Evolutionary conservation across 345 rosid species (phyloP).

Genomic region (Eucalyptus regnans): DNA sequence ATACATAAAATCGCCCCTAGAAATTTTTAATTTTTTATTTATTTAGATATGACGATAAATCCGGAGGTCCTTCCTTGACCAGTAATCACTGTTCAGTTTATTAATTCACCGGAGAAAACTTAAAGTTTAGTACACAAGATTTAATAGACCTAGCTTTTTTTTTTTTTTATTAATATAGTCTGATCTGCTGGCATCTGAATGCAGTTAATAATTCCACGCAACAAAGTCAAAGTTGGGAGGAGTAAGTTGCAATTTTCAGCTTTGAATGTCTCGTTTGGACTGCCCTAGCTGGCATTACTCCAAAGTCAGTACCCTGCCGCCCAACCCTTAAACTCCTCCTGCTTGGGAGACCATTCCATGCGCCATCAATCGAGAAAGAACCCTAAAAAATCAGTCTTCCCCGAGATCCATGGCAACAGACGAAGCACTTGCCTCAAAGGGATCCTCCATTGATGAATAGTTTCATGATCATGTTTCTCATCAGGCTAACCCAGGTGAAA

Average conservation of each 20-base stretch:
- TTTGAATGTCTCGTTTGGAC: neutral
- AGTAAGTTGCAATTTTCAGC: neutral
- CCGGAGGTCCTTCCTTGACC: neutral
- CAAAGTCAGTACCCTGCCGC: neutral
- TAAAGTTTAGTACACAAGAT: neutral
- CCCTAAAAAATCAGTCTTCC: neutral
- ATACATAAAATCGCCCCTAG: neutral
- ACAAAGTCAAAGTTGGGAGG: neutral
- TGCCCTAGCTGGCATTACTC: neutral
- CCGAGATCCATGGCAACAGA: neutral
- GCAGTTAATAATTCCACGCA: neutral
- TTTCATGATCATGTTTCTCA: neutral
- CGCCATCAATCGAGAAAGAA: neutral
- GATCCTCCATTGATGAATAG: neutral
- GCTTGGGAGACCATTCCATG: neutral
- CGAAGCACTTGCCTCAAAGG: neutral
- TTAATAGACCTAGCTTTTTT: neutral
- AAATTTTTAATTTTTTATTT: neutral
- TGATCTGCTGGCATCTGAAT: neutral
- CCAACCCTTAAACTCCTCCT: neutral
- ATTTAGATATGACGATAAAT: neutral
- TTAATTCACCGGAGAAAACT: neutral
- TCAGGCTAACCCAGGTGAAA: neutral
- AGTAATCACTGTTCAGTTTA: neutral
- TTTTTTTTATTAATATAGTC: neutral